phyloP scores from a whole-genome alignment of 108 stramenopile species.

The Seminavis robusta region DNA sequence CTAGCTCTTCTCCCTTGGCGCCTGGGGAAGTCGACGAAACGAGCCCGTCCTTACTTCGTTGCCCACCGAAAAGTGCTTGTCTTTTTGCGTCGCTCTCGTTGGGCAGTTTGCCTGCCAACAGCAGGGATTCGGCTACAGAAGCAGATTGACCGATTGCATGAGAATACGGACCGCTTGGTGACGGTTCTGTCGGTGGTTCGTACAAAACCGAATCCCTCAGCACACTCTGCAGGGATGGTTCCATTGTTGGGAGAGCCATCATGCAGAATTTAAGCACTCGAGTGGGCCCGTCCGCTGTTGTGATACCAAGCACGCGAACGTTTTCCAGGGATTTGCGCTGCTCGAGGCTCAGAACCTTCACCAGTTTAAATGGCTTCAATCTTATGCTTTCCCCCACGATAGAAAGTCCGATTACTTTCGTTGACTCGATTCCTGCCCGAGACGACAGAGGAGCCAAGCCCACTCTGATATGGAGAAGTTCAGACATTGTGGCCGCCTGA shows the following conservation, averaged over 20 bases:
- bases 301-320: conserved; percentile 51
- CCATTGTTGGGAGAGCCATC: neutral
- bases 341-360: conserved; percentile 12
- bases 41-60: no score
- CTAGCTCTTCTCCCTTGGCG: no score
- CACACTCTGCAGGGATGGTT: neutral
- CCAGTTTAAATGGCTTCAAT: conserved; percentile 57
- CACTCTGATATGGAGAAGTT: conserved; percentile 53
- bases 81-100: conserved; percentile 33
- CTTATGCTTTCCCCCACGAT: conserved; percentile 44
- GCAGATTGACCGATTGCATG: conserved; percentile 18
- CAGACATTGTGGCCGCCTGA: conserved; percentile 44
- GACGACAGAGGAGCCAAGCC: conserved; percentile 58
- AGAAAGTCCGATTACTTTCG: conserved; percentile 55
- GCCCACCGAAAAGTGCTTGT: conserved; percentile 35
- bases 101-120: conserved; percentile 20
- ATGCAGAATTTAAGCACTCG: conserved; percentile 38
- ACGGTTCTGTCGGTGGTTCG: neutral
- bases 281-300: conserved; percentile 69
- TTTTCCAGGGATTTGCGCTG: conserved; percentile 23
- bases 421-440: conserved; percentile 60
- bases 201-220: no score
- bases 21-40: no score
- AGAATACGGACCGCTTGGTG: conserved; percentile 1
- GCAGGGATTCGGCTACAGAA: conserved; percentile 13